These are phyloP conservation scores for Claviceps purpurea DNA, from an alignment of 2,329 filamentous ascomycete genomes.

Conservation along the genomic window DNA sequence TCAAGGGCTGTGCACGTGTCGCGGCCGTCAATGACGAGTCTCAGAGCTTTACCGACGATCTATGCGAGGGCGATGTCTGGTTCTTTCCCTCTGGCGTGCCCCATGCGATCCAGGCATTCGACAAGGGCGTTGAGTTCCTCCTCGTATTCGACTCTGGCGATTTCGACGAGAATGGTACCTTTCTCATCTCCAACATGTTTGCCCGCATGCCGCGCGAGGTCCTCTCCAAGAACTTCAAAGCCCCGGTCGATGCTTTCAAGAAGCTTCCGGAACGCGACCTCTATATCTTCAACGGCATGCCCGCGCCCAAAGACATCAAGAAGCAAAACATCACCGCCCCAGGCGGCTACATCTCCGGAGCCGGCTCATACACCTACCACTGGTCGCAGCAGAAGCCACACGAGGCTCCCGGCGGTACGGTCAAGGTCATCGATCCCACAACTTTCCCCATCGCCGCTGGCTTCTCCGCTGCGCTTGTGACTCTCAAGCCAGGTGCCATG, in stretches of 20 bases:
- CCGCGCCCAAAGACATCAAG: constrained; percentile 29
- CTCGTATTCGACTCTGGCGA: constrained; percentile 45
- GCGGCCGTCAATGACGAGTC: constrained; percentile 39
- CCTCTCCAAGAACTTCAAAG: constrained; percentile 40
- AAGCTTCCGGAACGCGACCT: constrained; percentile 32
- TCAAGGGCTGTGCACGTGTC: constrained; percentile 39
- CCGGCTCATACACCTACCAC: constrained; percentile 34
- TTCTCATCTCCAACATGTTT: constrained; percentile 41
- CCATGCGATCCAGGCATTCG: constrained; percentile 40
- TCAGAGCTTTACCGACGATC: constrained; percentile 31
- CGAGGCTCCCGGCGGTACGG: constrained; percentile 38
- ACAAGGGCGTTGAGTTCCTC: constrained; percentile 42
- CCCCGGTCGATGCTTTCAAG: constrained; percentile 32
- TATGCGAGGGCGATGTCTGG: constrained; percentile 17
- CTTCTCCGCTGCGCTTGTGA: constrained; percentile 44
- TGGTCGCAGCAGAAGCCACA: constrained; percentile 37
- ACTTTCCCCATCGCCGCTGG: constrained; percentile 42
- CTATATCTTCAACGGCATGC: constrained; percentile 40
- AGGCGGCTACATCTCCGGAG: constrained; percentile 25
- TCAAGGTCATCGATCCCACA: constrained; percentile 44
- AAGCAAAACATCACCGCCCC: constrained; percentile 33
- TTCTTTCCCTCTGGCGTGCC: constrained; percentile 37
- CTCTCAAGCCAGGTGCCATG: constrained; percentile 48
- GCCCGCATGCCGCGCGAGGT: constrained; percentile 37
- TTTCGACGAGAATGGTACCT: constrained; percentile 47